Base-by-base conservation (phyloP, 805 yeast species). In the Kazachstania martiniae region DNA sequence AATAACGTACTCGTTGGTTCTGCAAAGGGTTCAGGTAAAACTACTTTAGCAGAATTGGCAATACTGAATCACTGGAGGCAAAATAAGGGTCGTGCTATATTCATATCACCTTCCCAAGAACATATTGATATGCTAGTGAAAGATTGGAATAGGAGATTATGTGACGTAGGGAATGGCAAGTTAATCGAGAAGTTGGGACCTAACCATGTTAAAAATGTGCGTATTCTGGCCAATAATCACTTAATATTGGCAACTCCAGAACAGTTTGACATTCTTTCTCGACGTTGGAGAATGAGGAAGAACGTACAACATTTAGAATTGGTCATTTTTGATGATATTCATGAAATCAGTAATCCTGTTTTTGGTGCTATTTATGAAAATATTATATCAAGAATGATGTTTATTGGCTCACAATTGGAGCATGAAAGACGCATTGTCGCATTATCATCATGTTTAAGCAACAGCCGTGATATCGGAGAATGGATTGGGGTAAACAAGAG, bases 221-320 rank as follows among this genome's bases (percentile, higher is more conserved):
- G 64, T 31, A 43, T 73, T 3, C 44, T 86, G 5, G 74, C 74
- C 1, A 59, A 62, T 19, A 70, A 74, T 35, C 89, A 86, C 50
- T 53, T 89, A 32, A 57, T 84, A 12, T 54, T 89, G 10, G 73
- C 84, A 4, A 85, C 96, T 0, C 94, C 95, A 0, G 64, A 60
- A 15, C 89, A 83, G 40, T 81, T 85, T 62, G 87, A 83, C 39
- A 42, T 62, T 4, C 46, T 86, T 1, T 72, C 94, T 0, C 70
- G 89, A 39, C 65, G 86, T 29, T 87, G 97, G 97, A 77, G 77
- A 43, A 80, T 76, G 41, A 65, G 93, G 35, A 74, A 71, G 41
- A 74, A 74, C 40, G 62, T 89, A 4, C 84, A 78, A 38, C 51
- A 70, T 0, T 70, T 89, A 19, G 85, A 74, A 28, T 51, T 84